Evolutionary conservation across 2,329 filamentous ascomycete genomes (phyloP).

Genomic region (Clonostachys solani): DNA sequence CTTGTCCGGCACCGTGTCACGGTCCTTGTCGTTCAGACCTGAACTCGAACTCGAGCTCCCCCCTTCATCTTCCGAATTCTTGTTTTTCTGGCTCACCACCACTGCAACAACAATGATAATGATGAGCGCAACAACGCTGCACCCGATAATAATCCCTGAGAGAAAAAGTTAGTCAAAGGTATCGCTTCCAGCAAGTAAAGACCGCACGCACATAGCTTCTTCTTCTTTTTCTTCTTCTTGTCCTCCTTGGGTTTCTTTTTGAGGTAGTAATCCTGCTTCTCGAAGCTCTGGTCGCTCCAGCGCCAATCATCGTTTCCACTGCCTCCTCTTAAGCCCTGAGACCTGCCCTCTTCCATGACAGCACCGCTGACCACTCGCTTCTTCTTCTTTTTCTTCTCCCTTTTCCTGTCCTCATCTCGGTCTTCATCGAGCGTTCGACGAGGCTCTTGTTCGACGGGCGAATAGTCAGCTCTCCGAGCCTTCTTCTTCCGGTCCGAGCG

Average conservation of each 20-base stretch:
- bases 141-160: constrained; percentile 51
- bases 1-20: constrained; percentile 54
- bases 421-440: constrained; percentile 1
- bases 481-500: constrained; percentile 28
- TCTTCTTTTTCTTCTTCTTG: constrained; percentile 27
- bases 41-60: constrained; percentile 1
- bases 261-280: constrained; percentile 44
- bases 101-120: constrained; percentile 67
- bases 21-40: constrained; percentile 46
- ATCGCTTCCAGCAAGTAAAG: background rate
- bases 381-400: constrained; percentile 30
- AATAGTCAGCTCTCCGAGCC: constrained; percentile 8
- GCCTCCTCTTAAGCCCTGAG: constrained; percentile 36
- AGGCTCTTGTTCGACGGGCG: constrained; percentile 7
- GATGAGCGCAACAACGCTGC: constrained; percentile 51
- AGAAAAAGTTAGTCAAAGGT: constrained; percentile 11
- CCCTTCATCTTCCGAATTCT: constrained; percentile 12
- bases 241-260: constrained; percentile 36
- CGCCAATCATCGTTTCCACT: constrained; percentile 33
- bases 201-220: background rate
- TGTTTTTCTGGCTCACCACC: constrained; percentile 59
- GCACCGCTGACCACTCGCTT: constrained; percentile 67
- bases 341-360: constrained; percentile 62
- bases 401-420: background rate
- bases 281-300: constrained; percentile 35